Evolutionary conservation across 1,139 yeast species (phyloP), one percentile per base, ranked within the genome.

Genomic region (Hanseniaspora sp.): DNA sequence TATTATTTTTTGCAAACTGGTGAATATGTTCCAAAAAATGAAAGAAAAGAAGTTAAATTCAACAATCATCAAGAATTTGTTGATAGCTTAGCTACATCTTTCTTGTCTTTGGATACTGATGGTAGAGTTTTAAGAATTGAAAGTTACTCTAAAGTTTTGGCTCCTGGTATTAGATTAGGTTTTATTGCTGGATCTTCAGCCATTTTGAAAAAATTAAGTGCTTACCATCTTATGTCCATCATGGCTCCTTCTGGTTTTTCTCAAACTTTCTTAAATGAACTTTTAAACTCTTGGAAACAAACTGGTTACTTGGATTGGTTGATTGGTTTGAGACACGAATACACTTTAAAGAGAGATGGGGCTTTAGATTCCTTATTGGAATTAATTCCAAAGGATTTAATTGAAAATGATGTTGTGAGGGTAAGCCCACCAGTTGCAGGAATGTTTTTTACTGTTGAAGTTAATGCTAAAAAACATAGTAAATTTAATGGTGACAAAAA

Each of bases 1-100:
- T 88, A 88, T 77, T 88, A 86, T 74, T 88, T 86, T 74, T 75
- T 88, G 67, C 96, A 88, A 71, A 84, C 86, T 88, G 86, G 80
- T 57, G 64, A 77, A 53, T 85, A 83, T 70, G 74, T 74, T 30
- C 28, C 47, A 5, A 46, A 49, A 41, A 72, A 70, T 60, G 52
- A 40, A 33, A 42, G 54, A 54, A 34, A 39, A 15, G 49, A 38
- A 17, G 54, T 55, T 2, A 55, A 49, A 29, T 43, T 52, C 74
- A n/a, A 40, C 33, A 44, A n/a, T 56, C 81, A 77, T 61, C 72
- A 79, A 30, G 80, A 77, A 59, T 86, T 90, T 67, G 59, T 86
- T 58, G 69, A 75, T 55, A 77, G 83, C 9, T 74, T 90, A 65
- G 88, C 85, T 53, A 82, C 85, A 46, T 86, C 96, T 1, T 88